A percentile compares a stretch with the other conserved stretches of the same genome.
These are phyloP conservation scores for Chrysopogon serrulatus DNA, from an alignment of 176 grass and related monocot genomes.

Conservation along the genomic window DNA sequence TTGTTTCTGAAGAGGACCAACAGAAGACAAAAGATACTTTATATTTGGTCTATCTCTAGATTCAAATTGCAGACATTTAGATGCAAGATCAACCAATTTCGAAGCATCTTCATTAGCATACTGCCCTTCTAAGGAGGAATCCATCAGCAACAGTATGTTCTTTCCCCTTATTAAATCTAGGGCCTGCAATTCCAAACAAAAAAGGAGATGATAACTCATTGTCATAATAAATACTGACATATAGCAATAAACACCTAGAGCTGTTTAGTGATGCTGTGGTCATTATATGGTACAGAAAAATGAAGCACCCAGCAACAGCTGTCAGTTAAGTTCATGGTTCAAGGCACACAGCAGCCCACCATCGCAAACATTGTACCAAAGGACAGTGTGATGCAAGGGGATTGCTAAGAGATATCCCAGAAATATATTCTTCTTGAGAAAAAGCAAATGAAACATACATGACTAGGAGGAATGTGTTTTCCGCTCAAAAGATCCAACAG, in stretches of 20 bases:
- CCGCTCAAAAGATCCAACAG: conserved; percentile 98
- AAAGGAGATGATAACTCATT: conserved; percentile 19
- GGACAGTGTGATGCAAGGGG: background rate
- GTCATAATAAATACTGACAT: background rate
- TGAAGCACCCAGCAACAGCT: background rate
- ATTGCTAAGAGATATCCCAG: background rate
- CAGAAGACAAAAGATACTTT: conserved; percentile 92
- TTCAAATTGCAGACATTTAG: conserved; percentile 98
- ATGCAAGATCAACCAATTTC: conserved; percentile 89
- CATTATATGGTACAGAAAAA: background rate
- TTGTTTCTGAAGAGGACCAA: conserved; percentile 97
- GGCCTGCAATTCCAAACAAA: conserved; percentile 54
- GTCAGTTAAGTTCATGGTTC: background rate
- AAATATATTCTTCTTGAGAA: conserved; percentile 5
- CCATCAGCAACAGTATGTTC: conserved; percentile 95
- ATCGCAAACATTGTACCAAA: background rate
- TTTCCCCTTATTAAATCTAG: conserved; percentile 99
- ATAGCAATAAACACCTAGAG: background rate
- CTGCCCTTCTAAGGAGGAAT: conserved; percentile 96
- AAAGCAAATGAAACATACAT: conserved; percentile 58
- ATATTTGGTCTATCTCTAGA: conserved; percentile 96
- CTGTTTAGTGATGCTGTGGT: background rate
- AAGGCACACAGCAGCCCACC: background rate
- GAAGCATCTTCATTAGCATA: conserved; percentile 98
- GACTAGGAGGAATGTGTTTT: conserved; percentile 99